These are phyloP conservation scores for Russula griseocarnosa DNA, from an alignment of 768 basidiomycete genomes.

Conservation along the genomic window DNA sequence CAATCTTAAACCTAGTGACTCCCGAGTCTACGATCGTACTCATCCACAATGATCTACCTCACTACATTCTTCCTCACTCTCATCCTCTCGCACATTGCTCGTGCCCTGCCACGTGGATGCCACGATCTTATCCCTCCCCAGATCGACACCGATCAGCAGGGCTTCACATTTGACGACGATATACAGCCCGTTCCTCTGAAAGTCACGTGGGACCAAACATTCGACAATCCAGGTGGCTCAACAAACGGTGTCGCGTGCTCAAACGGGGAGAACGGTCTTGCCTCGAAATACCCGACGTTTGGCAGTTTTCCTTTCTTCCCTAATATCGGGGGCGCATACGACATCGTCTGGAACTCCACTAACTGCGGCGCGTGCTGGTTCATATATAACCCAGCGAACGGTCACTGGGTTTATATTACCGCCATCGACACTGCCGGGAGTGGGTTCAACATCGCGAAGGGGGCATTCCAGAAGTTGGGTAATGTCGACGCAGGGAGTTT, in stretches of 20 bases:
- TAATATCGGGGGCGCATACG: constrained; percentile 52
- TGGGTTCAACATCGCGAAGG: constrained; percentile 39
- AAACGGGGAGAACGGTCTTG: constrained; percentile 49
- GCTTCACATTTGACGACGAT: no score
- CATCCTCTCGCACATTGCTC: not conserved
- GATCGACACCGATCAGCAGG: no score
- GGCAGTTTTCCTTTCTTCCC: constrained; percentile 54
- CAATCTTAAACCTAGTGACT: not conserved
- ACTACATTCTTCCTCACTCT: not conserved
- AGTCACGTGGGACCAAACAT: constrained; percentile 43
- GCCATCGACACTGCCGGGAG: constrained; percentile 49
- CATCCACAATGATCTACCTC: not conserved
- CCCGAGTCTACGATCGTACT: not conserved
- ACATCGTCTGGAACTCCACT: constrained; percentile 48
- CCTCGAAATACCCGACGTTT: constrained; percentile 47
- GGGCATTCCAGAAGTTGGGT: constrained; percentile 34
- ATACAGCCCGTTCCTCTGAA: no score
- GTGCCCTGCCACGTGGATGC: constrained; percentile 1
- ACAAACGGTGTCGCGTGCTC: constrained; percentile 49
- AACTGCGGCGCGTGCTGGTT: constrained; percentile 60
- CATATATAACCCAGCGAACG: constrained; percentile 44
- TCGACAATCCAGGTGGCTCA: constrained; percentile 44
- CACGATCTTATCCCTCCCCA: not conserved
- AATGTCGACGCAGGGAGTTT: constrained; percentile 30
- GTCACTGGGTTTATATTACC: constrained; percentile 43